A percentile compares a stretch with the other conserved stretches of the same genome.
Conservation (phyloP, 139 green algal genomes). For the Coelastrella sp. region DNA sequence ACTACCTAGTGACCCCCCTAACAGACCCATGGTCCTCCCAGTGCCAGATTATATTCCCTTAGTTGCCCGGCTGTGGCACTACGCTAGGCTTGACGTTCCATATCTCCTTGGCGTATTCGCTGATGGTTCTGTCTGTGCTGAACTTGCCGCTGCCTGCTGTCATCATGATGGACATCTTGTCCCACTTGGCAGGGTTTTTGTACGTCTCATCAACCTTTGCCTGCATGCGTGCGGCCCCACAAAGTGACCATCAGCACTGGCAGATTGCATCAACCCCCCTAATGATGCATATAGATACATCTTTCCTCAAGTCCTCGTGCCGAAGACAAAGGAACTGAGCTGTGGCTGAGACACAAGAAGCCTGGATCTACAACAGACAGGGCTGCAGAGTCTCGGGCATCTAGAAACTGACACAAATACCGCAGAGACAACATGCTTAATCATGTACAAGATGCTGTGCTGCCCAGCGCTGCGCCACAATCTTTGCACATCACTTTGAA, state of each 20-base stretch:
- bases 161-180: conserved; percentile 49
- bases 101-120: conserved; percentile 89
- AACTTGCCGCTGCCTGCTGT: conserved; percentile 82
- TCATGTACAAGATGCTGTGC: no score
- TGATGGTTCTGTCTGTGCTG: conserved; percentile 90
- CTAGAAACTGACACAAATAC: no score
- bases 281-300: no score
- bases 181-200: conserved; percentile 77
- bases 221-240: neutral
- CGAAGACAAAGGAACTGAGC: no score
- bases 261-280: neutral
- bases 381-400: no score
- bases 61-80: conserved; percentile 52
- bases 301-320: no score
- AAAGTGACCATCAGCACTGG: neutral
- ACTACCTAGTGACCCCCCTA: neutral
- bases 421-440: no score
- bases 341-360: no score
- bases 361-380: no score
- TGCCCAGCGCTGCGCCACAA: no score
- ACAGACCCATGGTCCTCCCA: neutral
- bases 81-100: conserved; percentile 79
- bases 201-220: conserved; percentile 81
- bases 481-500: no score
- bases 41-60: neutral